Conservation (phyloP, 1,139 yeast species). For the Blastobotrys aristatus region DNA sequence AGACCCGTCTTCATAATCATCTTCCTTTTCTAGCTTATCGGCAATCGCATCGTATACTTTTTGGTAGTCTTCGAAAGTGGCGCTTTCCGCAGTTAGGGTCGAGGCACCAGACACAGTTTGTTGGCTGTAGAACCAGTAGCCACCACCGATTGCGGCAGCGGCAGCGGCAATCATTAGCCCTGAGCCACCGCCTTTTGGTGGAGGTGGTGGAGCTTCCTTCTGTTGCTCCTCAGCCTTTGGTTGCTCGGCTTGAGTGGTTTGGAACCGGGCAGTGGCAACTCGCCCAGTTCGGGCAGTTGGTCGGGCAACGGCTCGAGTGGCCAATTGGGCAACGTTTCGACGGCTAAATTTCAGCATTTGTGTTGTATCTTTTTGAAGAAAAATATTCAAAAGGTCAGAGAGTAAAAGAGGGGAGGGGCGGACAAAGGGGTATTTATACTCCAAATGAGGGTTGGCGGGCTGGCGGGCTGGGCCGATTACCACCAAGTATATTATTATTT, state of each 20-base stretch:
- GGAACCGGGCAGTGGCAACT: constrained; percentile 15
- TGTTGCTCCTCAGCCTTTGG: constrained; percentile 4
- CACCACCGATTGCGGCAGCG: constrained; percentile 23
- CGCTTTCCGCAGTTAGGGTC: constrained; percentile 30
- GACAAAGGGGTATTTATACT: constrained; percentile 10
- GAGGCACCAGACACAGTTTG: constrained; percentile 17
- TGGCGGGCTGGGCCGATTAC: constrained; percentile 1
- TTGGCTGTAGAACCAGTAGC: constrained; percentile 21
- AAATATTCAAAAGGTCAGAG: not conserved
- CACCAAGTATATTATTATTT: no score
- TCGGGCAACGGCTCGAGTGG: not conserved
- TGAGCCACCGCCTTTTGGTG: constrained; percentile 13
- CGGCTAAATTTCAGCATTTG: constrained; percentile 9
- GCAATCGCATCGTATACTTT: constrained; percentile 78
- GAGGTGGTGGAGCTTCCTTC: constrained; percentile 18
- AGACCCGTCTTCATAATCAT: constrained; percentile 72
- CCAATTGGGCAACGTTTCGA: constrained; percentile 4
- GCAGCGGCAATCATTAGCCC: constrained; percentile 18
- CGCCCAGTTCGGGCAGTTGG: constrained; percentile 3
- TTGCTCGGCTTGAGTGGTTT: constrained; percentile 10
- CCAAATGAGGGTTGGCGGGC: not conserved
- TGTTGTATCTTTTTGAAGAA: no score
- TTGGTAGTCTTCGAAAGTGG: constrained; percentile 57
- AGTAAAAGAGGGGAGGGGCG: not conserved
- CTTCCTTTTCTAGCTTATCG: constrained; percentile 60